Percentiles rank a stretch among this genome's conserved stretches.
These are phyloP conservation scores for Podosphaera xanthii DNA, from an alignment of 2,329 filamentous ascomycete genomes.

Conservation along the genomic window DNA sequence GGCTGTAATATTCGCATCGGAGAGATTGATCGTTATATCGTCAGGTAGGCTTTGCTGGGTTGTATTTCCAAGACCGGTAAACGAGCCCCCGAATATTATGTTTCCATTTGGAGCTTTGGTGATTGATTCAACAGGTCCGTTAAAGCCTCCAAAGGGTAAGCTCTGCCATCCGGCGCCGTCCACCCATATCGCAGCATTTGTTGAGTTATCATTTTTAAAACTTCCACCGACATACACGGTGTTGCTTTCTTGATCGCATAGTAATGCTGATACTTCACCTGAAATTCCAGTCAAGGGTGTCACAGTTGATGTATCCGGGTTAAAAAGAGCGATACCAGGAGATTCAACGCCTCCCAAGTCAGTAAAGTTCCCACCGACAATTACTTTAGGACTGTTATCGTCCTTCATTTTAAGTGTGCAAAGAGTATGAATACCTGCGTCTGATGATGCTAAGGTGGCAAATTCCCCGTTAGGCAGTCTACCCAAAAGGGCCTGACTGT, in stretches of 20 bases:
- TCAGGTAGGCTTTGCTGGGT: constrained; percentile 43
- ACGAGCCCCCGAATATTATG: constrained; percentile 78
- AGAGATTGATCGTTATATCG: constrained; percentile 64
- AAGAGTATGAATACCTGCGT: constrained; percentile 74
- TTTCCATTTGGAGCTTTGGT: constrained; percentile 57
- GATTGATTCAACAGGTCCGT: constrained; percentile 75
- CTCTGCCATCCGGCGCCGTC: constrained; percentile 47
- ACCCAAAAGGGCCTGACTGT: constrained; percentile 58
- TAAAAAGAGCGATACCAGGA: constrained; percentile 58
- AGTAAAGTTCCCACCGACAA: constrained; percentile 90
- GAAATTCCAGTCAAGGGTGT: constrained; percentile 58
- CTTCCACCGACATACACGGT: constrained; percentile 82
- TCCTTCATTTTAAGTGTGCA: constrained; percentile 50
- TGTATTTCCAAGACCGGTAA: constrained; percentile 69
- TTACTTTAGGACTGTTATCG: constrained; percentile 46
- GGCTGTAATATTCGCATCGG: constrained; percentile 49
- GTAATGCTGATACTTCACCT: constrained; percentile 59
- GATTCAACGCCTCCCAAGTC: constrained; percentile 58
- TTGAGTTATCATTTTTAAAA: constrained; percentile 59
- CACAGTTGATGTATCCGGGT: constrained; percentile 46
- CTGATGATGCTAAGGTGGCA: constrained; percentile 47
- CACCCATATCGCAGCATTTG: constrained; percentile 73
- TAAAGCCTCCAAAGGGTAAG: constrained; percentile 81
- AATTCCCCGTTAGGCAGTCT: constrained; percentile 73
- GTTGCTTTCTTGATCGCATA: constrained; percentile 55